A percentile compares a stretch with the other conserved stretches of the same genome.
Conservation (phyloP, 2,329 filamentous ascomycete genomes). For the Penicillium decumbens region DNA sequence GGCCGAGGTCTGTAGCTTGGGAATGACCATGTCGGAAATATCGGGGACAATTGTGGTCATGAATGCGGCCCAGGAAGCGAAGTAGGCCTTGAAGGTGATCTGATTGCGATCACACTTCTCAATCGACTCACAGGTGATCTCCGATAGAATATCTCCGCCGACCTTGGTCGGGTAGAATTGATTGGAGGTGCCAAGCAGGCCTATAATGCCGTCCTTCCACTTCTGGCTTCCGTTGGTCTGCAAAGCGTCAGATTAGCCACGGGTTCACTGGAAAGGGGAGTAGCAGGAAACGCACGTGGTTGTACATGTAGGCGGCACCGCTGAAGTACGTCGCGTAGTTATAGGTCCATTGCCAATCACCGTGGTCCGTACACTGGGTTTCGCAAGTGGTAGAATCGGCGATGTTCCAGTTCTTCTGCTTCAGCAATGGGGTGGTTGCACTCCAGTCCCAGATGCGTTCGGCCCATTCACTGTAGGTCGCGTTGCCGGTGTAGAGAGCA, state of each 20-base stretch:
- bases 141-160: constrained; percentile 56
- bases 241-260: constrained; percentile 9
- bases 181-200: constrained; percentile 50
- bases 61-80: constrained; percentile 62
- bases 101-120: constrained; percentile 66
- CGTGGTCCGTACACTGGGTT: constrained; percentile 48
- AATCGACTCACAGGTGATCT: constrained; percentile 62
- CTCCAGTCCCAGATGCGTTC: constrained; percentile 61
- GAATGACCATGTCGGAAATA: constrained; percentile 52
- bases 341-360: constrained; percentile 56
- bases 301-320: constrained; percentile 56
- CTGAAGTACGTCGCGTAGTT: constrained; percentile 55
- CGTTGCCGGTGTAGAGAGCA: constrained; percentile 71
- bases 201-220: constrained; percentile 57
- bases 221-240: constrained; percentile 42
- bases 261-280: not conserved
- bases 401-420: constrained; percentile 49
- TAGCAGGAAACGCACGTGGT: constrained; percentile 38
- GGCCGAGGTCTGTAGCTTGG: constrained; percentile 56
- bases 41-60: constrained; percentile 60
- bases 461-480: constrained; percentile 76
- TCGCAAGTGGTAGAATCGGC: constrained; percentile 52
- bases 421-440: constrained; percentile 49
- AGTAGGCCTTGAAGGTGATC: constrained; percentile 67
- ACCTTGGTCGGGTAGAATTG: constrained; percentile 50